Evolutionary conservation across 2,329 filamentous ascomycete genomes (phyloP).

Genomic region (Sordariomycetes sp.): DNA sequence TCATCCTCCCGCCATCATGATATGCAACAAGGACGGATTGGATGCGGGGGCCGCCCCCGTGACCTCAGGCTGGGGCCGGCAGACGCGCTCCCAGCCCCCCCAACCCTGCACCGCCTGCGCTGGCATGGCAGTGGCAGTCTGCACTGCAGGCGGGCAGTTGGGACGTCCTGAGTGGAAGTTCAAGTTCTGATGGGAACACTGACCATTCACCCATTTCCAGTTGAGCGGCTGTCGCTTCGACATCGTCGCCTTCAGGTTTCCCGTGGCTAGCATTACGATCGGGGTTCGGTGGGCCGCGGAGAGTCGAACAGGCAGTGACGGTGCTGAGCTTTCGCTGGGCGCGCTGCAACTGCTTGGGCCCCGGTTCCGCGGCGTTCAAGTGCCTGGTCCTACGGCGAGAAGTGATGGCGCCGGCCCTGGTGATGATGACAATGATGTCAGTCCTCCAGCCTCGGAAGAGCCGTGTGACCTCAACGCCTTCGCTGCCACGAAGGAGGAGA

Average conservation of each 20-base stretch:
- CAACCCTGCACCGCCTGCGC: too few species aligned
- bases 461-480: too few species aligned
- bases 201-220: constrained; percentile 5
- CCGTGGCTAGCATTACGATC: neutral
- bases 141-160: too few species aligned
- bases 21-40: too few species aligned
- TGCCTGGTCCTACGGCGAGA: neutral
- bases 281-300: constrained; percentile 2
- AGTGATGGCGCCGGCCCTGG: constrained; percentile 1
- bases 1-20: too few species aligned
- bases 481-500: too few species aligned
- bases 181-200: neutral
- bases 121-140: too few species aligned
- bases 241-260: neutral
- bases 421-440: neutral
- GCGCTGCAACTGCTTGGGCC: constrained; percentile 6
- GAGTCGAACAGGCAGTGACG: constrained; percentile 15
- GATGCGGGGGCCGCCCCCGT: too few species aligned
- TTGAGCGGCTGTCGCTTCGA: constrained; percentile 2
- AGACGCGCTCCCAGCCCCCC: too few species aligned
- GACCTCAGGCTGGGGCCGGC: too few species aligned
- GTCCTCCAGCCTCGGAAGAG: neutral
- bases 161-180: neutral
- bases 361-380: neutral
- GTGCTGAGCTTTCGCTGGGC: constrained; percentile 18